Evolutionary conservation across 345 rosid species (phyloP).

Genomic region (Garcia nutans): DNA sequence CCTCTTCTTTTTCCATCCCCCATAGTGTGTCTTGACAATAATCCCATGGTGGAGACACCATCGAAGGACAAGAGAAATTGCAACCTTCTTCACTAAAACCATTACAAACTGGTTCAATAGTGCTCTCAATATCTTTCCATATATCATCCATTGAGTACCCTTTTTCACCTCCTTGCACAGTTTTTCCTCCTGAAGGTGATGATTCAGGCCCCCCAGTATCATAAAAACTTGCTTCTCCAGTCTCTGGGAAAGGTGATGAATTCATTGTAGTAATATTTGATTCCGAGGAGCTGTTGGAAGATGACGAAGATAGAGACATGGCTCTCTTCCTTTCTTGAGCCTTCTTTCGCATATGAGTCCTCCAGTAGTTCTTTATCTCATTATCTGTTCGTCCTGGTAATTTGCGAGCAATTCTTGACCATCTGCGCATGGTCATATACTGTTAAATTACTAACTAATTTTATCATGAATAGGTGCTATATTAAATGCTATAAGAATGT

Average conservation of each 20-base stretch:
- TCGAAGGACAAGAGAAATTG: conserved; percentile 43
- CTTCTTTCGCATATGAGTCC: conserved; percentile 84
- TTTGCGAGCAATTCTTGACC: conserved; percentile 94
- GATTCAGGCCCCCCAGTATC: conserved; percentile 68
- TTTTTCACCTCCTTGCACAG: conserved; percentile 41
- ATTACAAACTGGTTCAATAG: conserved; percentile 47
- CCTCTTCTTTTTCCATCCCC: conserved; percentile 67
- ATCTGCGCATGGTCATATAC: conserved; percentile 41
- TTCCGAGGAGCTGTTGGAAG: conserved; percentile 53
- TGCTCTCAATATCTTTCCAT: conserved; percentile 79
- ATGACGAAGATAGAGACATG: conserved; percentile 43
- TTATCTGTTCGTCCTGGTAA: conserved; percentile 96
- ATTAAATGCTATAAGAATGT: not conserved
- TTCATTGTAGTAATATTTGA: conserved; percentile 53
- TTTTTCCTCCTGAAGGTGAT: conserved; percentile 30
- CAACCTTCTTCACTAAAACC: conserved; percentile 47
- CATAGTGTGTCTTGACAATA: conserved; percentile 55
- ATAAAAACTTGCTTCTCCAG: conserved; percentile 64
- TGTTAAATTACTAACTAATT: not conserved
- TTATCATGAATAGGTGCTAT: too few species aligned
- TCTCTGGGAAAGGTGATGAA: conserved; percentile 39
- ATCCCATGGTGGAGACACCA: conserved; percentile 66
- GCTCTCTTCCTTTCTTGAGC: conserved; percentile 69
- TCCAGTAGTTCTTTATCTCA: conserved; percentile 96
- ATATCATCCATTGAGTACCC: conserved; percentile 74